Base-by-base conservation (phyloP, 306 rosid species). In the Casuarina cunninghamiana region DNA sequence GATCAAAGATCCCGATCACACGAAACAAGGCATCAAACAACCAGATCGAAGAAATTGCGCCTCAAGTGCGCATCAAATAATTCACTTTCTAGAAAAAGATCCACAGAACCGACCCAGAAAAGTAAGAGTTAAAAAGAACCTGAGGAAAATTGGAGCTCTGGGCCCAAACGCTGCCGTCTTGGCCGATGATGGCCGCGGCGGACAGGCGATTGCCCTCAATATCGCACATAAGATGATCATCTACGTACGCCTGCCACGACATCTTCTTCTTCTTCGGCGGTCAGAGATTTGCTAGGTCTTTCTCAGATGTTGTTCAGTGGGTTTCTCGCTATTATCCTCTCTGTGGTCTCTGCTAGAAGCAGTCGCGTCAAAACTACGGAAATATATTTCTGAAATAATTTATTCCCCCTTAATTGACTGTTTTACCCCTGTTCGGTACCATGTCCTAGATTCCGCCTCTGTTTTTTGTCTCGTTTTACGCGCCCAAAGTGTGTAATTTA, bases 201-300 rank as follows among this genome's bases (percentile, higher is more conserved):
- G 78, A 61, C 81, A 93, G 93, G 75, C 74, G 87, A 48, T 91
- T 83, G 10, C 93, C 93, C 26, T 92, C 97, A 38, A 90, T 89
- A 0, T 93, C 97, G 80, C 97, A 93, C 74, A 93, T 74, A 61
- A 93, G 90, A 76, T 93, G 97, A 2, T 93, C 97, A 57, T 93
- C 97, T 4, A 93, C 96, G 68, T 93, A 93, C 5, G 90, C n/a
- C 77, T 93, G 96, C 97, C 96, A 93, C 91, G 97, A 93, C 97
- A 93, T 92, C 82, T 71, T 76, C 39, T 37, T 44, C 42, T 61
- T 6, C 69, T 41, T 38, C n/a, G 8, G 88, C 84, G 19, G 37
- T 71, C 72, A 10, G 9, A 7, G 41, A 38, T 8, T 21, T 17
- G 53, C 15, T 73, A 17, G 51, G 16, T 68, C 48, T 73, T 38